Evolutionary conservation across 768 basidiomycete genomes (phyloP), one percentile per base, ranked within the genome.

Genomic region (Candolleomyces eurysporus): DNA sequence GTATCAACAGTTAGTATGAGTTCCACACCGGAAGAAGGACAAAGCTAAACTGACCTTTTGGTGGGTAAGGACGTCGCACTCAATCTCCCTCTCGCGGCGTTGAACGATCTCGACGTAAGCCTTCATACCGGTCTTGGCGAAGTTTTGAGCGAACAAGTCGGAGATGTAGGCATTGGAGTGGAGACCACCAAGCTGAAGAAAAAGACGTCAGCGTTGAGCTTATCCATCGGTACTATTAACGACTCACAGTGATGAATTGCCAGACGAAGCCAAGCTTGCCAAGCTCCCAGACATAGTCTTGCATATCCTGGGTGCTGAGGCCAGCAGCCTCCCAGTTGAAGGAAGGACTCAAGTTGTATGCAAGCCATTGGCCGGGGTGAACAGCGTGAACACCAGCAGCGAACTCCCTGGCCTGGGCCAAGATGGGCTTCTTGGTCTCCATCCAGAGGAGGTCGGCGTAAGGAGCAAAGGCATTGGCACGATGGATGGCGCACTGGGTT

Each of bases 111-210:
- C 93, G 64, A 98, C 96, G 71, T 98, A 99, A 2, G 97, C 97
- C 75, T 98, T 95, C 97, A 99, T 99, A 46, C 96, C 97, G 64
- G 96, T 96, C 75, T 88, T 89, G 42, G 94, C 90, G 72, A 87
- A 98, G 57, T 90, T 83, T 66, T 85, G 75, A 4, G 97, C 96
- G 73, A 99, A 98, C 22, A 90, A 76, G 72, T 98, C 95, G 66
- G 89, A 93, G 72, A 98, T 98, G 75, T 94, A 96, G 32, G 90
- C 97, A 75, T 97, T 99, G 62, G 96, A 96, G 73, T 99, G 97
- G 48, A 99, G 82, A 60, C 97, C 97, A 48, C 86, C 97, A 63
- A 99, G 92, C 95, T 97, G 70, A 2, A 59, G 39, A 39, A 4
- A 26, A 4, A 26, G 26, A 26, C 26, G 8, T 31, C 13, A 40